Evolutionary conservation across 441 rosid species (phyloP).

Genomic region (Eugenia klotzschiana): DNA sequence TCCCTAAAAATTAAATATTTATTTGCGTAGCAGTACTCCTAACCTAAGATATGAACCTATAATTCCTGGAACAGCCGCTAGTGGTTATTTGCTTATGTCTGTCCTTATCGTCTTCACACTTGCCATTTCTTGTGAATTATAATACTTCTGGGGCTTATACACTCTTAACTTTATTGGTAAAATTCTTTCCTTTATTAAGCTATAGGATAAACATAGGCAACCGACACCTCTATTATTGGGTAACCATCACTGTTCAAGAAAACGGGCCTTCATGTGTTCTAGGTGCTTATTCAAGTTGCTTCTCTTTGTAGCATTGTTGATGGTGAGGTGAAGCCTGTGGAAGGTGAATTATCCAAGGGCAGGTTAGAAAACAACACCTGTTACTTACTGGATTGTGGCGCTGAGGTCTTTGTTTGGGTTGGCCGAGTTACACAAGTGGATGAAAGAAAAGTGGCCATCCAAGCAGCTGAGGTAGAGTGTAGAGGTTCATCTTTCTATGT

Average conservation of each 20-base stretch:
- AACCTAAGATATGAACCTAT: background rate
- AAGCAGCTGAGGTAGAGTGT: slow-evolving; percentile 65
- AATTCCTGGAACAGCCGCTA: background rate
- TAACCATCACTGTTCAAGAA: background rate
- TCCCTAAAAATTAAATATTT: background rate
- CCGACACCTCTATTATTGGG: background rate
- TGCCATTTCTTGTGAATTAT: background rate
- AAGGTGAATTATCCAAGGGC: slow-evolving; percentile 75
- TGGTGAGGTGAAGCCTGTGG: slow-evolving; percentile 53
- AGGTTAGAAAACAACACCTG: slow-evolving; percentile 84
- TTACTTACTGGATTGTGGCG: slow-evolving; percentile 82
- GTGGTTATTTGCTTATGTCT: background rate
- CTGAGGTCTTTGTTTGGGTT: slow-evolving; percentile 89
- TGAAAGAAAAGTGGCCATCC: slow-evolving; percentile 79
- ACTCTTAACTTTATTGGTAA: background rate
- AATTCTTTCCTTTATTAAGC: background rate
- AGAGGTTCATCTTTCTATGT: background rate
- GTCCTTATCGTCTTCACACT: background rate
- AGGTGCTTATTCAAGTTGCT: background rate
- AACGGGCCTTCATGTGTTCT: background rate
- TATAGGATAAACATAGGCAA: background rate
- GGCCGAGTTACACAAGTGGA: slow-evolving; percentile 95
- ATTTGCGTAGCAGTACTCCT: background rate
- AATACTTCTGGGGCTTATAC: background rate
- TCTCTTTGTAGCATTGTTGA: slow-evolving; percentile 41